These are phyloP conservation scores for Paralagenidium karlingii DNA, from an alignment of 352 stramenopile species.

Conservation along the genomic window DNA sequence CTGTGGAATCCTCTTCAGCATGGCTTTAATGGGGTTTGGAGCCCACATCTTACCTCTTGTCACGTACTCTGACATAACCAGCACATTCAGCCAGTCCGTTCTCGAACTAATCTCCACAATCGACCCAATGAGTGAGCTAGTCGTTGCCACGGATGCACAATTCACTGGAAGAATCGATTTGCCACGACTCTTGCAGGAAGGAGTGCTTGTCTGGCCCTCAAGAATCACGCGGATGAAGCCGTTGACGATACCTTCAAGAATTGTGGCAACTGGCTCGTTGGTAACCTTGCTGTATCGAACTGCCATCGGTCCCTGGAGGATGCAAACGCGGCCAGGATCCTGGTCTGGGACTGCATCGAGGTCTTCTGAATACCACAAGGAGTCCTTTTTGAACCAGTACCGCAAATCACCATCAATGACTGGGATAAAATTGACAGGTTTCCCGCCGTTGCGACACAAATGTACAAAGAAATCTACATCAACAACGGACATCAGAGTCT, in stretches of 20 bases:
- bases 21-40: conserved; percentile 35
- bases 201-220: no score
- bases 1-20: no score
- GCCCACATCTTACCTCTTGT: conserved; percentile 48
- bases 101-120: no score
- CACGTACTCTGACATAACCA: conserved; percentile 47
- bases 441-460: conserved; percentile 65
- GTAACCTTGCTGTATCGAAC: conserved; percentile 63
- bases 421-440: conserved; percentile 82
- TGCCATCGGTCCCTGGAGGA: conserved; percentile 72
- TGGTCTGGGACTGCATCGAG: conserved; percentile 64
- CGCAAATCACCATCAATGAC: conserved; percentile 70
- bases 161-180: no score
- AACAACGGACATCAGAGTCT: conserved; percentile 51
- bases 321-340: conserved; percentile 69
- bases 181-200: no score
- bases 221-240: conserved; percentile 24
- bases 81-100: conserved; percentile 33
- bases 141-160: no score
- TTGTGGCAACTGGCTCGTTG: conserved; percentile 68
- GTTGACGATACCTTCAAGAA: conserved; percentile 48
- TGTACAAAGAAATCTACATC: conserved; percentile 79
- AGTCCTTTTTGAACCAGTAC: conserved; percentile 86
- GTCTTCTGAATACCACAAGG: conserved; percentile 86
- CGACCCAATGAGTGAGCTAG: no score